Evolutionary conservation across 495 filamentous ascomycete genomes (phyloP), one percentile per base, ranked within the genome.

Genomic region (Hapsidospora chrysogenum): DNA sequence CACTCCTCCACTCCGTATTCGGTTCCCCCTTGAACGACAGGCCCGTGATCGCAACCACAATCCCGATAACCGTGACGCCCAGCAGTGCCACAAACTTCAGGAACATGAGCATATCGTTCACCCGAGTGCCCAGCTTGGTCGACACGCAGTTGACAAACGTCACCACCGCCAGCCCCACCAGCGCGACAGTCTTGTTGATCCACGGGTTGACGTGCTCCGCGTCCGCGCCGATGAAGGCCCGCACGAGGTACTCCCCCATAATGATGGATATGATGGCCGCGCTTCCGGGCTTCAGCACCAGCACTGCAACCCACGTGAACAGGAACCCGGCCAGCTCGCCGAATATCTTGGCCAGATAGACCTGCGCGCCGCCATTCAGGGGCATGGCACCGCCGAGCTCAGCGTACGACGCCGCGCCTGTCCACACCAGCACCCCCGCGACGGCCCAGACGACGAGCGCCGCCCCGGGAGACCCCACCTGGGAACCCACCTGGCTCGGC

Each of bases 191-290:
- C 57, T 96, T 97, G 55, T 84, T 89, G 45, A 92, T 73, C 85
- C 85, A 95, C 2, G 75, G 64, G 44, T 72, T 92, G 37, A 75
- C 64, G 16, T 70, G 70, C 31, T 60, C 53, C 13, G 41, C 47
- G 39, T 54, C 41, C 4, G 50, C 52, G 18, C 65, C 63, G 29
- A 70, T 57, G 23, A 60, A 57, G 18, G 59, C 62, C 9, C 61
- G 54, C 3, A 67, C 65, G n/a, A 42, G 39, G 38, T 60, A 60
- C 54, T 97, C 89, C 17, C 92, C 89, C 58, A 94, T 95, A 41
- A 97, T 96, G 36, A 97, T 94, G 18, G 86, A 72, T 37, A 96
- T 84, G 52, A 97, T 97, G 17, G 89, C 89, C 5, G 85, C 74
- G 10, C 80, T 79, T 1, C 89, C 89, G 5, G 89, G 89, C 55